Evolutionary conservation across 2,329 filamentous ascomycete genomes (phyloP).

Genomic region (Emmonsiellopsis sp.): DNA sequence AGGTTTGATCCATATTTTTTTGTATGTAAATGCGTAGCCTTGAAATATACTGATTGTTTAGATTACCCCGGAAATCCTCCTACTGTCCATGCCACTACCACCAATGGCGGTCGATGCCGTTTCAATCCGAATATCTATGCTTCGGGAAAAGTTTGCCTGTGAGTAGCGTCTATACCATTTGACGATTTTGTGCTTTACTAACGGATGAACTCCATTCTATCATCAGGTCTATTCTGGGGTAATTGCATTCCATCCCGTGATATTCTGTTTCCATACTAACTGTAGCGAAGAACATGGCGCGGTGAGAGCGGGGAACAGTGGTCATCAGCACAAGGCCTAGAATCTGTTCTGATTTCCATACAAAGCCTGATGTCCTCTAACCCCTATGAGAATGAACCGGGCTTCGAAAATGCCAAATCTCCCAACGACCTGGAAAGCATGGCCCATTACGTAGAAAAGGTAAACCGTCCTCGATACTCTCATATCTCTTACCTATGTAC

Average conservation of each 20-base stretch:
- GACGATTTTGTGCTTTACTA: conserved; percentile 7
- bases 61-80: conserved; percentile 71
- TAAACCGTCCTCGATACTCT: conserved; percentile 23
- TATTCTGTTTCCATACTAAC: background rate
- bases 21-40: background rate
- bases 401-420: conserved; percentile 69
- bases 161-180: conserved; percentile 30
- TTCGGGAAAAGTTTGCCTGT: conserved; percentile 85
- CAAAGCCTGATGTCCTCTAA: conserved; percentile 92
- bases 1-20: conserved; percentile 41
- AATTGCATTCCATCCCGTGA: conserved; percentile 20
- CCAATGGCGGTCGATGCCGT: conserved; percentile 75
- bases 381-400: conserved; percentile 93
- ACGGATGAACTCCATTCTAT: conserved; percentile 6
- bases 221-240: conserved; percentile 75
- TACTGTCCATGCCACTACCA: conserved; percentile 62
- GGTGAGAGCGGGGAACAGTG: conserved; percentile 87
- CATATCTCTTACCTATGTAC: background rate
- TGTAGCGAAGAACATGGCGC: conserved; percentile 66
- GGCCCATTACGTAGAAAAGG: conserved; percentile 70
- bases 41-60: conserved; percentile 24
- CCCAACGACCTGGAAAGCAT: conserved; percentile 64
- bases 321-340: conserved; percentile 91
- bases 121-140: conserved; percentile 98
- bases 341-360: conserved; percentile 89